Base-by-base conservation (phyloP, 2,329 filamentous ascomycete species). In the Fusarium beomiforme region DNA sequence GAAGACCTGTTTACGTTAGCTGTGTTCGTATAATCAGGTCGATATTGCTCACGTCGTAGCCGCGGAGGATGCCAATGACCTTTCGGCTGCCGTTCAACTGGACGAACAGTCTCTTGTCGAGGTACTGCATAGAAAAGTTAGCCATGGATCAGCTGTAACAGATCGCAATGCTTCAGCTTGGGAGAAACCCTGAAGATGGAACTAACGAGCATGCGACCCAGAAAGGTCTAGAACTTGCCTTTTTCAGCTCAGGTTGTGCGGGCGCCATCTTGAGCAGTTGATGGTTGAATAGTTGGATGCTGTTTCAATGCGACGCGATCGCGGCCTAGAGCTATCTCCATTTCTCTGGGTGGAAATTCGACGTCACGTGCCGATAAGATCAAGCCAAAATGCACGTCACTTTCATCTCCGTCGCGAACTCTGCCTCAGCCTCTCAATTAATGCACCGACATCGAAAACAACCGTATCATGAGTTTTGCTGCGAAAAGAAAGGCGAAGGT, bases 171-270 rank as follows among this genome's bases (percentile, higher is more conserved):
- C 23, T 47, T 47, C 43, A 44, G 31, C 23, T 33, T 7, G 33
- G 34, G 24, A 17, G 9, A 29, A 17, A 31, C 8, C 1, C 4
- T 8, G 1, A 16, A 10, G 3, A 12, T 16, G 14, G 13, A 21
- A 13, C 17, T 8, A 10, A 10, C 16, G 29, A 24, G 8, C 19
- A 23, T 31, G 41, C 36, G 34, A 64, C 36, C 8, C 21, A 34
- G 9, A 19, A 34, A n/a, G 29, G 5, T 26, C 16, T n/a, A 5
- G 6, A 13, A 63, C 75, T 29, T 84, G 97, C 96, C 91, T 98
- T 99, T 86, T 98, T 99, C 71, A 99, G 90, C 86, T 99, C 97
- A 78, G 96, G 96, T 85, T 98, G 96, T 81, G 96, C 95, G 91
- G 97, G 95, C 85, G 96, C 94, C 96, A 99, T 99, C 75, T 87